Evolutionary conservation across 208 protist genomes (phyloP), one percentile per base, ranked within the genome.

Genomic region (Wallacemonas sp.): DNA sequence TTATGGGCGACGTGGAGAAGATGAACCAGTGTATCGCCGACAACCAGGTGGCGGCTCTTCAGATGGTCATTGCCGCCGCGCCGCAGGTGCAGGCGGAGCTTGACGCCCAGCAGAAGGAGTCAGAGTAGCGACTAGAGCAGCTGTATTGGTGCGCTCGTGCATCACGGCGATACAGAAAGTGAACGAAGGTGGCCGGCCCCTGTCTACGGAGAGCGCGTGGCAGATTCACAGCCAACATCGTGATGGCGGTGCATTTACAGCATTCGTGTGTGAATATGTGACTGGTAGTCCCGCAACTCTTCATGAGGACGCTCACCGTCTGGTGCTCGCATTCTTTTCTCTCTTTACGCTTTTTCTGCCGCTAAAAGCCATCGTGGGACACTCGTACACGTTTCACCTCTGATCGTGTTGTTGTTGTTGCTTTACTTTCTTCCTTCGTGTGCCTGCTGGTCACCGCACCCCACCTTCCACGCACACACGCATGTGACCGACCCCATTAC

Each of bases 1-100:
- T 95, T 63, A 76, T 71, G 34, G 42, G 29, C 1, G 66, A 75
- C 24, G 10, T 93, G 27, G 30, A 55, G 1, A 58, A 74, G 10
- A 89, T 95, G 84, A 92, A 87, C 55, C 52, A 12, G 0, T 44
- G 55, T 2, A 81, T 95, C 19, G 83, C 82, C 6, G 64, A 44
- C 13, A 91, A 83, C 53, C 89, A 95, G 55, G 42, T 73, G 15
- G 52, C 45, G 0, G 86, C 76, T 2, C 53, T 93, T 36, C 71
- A 77, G 30, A 86, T 90, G 79, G 79, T 95, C 9, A 27, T 95
- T 30, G 63, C 78, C 55, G 77, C 39, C n/a, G 55, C 53, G 2
- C 34, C 64, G 8, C 38, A 17, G 8, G 37, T 44, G 9, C 24
- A 66, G 17, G 37, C 71, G 10, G 19, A 58, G 19, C 24, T 42